Base-by-base conservation (phyloP, 805 yeast species). In the Martiniozyma abietophila region DNA sequence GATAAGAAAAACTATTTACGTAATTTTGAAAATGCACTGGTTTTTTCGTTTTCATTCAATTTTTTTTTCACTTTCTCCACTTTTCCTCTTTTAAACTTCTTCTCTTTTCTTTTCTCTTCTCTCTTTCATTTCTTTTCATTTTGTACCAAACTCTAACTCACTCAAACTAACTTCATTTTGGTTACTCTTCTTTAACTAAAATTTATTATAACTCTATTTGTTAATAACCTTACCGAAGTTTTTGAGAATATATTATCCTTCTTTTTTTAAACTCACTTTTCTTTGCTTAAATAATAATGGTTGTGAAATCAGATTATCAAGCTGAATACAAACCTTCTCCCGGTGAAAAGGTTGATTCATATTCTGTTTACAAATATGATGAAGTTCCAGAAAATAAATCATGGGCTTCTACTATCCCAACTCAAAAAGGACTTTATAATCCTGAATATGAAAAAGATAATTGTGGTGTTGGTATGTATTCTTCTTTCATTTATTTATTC, bases 361-460 rank as follows among this genome's bases (percentile, higher is more conserved):
- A 53, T 39, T 54, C 64, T 4, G 66, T 76, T 35, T 80, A 74
- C 60, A 46, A 67, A 25, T 83, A 83, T 58, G 85, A 81, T 48
- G 89, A 81, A 54, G 67, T 73, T 19, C 78, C 83, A 21, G 77
- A 71, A 46, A 84, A 86, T 68, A 74, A 65, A 47, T 80, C 95
- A 4, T 89, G 97, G 97, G 96, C 96, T 17, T 74, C 80, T 31
- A 70, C 92, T 8, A 67, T 89, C 44, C 97, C 97, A 31, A 71
- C 73, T 29, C 76, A 76, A 46, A 80, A 86, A 61, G 97, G 95
- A 24, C 75, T 89, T 35, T 89, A 89, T 61, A 84, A 92, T 58
- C 98, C 97, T 8, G 92, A 82, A 38, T 74, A 68, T 49, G 98
- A 89, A 58, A 84, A 85, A 52, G 98, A 89, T 54, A 96, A 96